These are phyloP conservation scores for Xylaria polymorpha DNA, from an alignment of 2,329 filamentous ascomycete genomes.

Conservation along the genomic window DNA sequence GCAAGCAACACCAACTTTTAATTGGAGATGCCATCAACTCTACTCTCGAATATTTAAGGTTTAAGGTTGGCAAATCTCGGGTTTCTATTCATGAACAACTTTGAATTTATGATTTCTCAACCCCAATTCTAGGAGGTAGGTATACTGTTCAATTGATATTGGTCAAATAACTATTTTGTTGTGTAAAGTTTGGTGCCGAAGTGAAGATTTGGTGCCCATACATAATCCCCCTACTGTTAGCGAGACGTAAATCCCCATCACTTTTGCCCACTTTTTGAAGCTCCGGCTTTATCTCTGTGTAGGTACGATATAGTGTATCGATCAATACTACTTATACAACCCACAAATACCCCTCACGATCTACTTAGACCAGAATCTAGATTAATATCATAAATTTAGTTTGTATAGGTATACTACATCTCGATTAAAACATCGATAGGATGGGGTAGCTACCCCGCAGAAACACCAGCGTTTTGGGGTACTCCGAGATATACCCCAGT, in stretches of 20 bases:
- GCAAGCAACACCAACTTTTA: not conserved
- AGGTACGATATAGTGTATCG: too few species aligned
- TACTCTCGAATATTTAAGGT: not conserved
- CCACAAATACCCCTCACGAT: too few species aligned
- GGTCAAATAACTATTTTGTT: not conserved
- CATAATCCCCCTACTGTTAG: not conserved
- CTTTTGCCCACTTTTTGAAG: not conserved
- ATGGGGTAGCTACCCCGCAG: slow-evolving; percentile 38
- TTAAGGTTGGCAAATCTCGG: not conserved
- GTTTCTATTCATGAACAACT: too few species aligned
- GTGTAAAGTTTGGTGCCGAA: too few species aligned
- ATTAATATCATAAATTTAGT: not conserved
- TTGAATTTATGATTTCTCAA: too few species aligned
- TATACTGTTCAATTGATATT: not conserved
- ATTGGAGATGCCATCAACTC: not conserved
- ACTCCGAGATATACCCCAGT: slow-evolving; percentile 24
- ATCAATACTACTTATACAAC: too few species aligned
- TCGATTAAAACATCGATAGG: not conserved
- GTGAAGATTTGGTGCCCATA: too few species aligned
- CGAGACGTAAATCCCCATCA: not conserved
- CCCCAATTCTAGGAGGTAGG: too few species aligned
- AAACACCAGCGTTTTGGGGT: slow-evolving; percentile 13
- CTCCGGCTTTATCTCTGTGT: not conserved
- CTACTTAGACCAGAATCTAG: not conserved
- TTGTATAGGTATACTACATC: not conserved